A percentile compares a stretch with the other conserved stretches of the same genome.
Evolutionary conservation across 2,329 filamentous ascomycete genomes (phyloP).

Genomic region (Gnomoniopsis smithogilvyi): DNA sequence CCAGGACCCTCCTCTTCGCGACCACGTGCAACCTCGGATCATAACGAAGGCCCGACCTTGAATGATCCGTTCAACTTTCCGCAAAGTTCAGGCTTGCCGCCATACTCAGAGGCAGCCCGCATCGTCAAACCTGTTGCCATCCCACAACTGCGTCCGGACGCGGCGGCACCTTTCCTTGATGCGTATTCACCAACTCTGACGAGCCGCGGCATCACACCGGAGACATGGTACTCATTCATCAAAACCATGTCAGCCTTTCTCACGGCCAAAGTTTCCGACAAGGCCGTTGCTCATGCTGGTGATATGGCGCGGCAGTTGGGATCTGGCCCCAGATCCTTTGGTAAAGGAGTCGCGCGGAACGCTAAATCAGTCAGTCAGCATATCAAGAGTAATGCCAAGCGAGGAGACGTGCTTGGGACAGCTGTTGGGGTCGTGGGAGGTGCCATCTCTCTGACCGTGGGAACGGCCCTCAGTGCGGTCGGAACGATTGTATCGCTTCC

Average conservation of each 20-base stretch:
- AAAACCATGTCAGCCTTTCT: slow-evolving; percentile 1
- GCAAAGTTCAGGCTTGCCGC: not conserved
- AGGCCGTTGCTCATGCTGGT: slow-evolving; percentile 31
- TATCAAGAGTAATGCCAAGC: slow-evolving; percentile 33
- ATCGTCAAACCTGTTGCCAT: slow-evolving; percentile 34
- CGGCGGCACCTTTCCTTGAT: slow-evolving; percentile 35
- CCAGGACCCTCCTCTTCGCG: slow-evolving; percentile 3
- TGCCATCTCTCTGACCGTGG: slow-evolving; percentile 36
- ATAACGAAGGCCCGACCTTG: not conserved
- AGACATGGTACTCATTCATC: slow-evolving; percentile 4
- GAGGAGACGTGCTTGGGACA: slow-evolving; percentile 38
- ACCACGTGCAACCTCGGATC: not conserved
- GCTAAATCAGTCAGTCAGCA: slow-evolving; percentile 33
- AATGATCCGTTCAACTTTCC: slow-evolving; percentile 3
- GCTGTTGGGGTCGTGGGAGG: slow-evolving; percentile 34
- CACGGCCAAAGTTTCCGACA: not conserved
- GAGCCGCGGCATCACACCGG: slow-evolving; percentile 23
- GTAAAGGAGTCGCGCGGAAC: slow-evolving; percentile 34
- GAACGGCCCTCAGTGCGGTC: slow-evolving; percentile 33
- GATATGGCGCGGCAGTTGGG: slow-evolving; percentile 36
- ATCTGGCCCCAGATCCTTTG: slow-evolving; percentile 32
- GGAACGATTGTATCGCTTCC: slow-evolving; percentile 34
- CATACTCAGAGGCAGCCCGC: not conserved
- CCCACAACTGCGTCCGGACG: slow-evolving; percentile 33
- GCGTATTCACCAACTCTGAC: slow-evolving; percentile 38